A percentile compares a stretch with the other conserved stretches of the same genome.
These are phyloP conservation scores for Gossypium schwendimanii DNA, from an alignment of 441 rosid species.

Conservation along the genomic window DNA sequence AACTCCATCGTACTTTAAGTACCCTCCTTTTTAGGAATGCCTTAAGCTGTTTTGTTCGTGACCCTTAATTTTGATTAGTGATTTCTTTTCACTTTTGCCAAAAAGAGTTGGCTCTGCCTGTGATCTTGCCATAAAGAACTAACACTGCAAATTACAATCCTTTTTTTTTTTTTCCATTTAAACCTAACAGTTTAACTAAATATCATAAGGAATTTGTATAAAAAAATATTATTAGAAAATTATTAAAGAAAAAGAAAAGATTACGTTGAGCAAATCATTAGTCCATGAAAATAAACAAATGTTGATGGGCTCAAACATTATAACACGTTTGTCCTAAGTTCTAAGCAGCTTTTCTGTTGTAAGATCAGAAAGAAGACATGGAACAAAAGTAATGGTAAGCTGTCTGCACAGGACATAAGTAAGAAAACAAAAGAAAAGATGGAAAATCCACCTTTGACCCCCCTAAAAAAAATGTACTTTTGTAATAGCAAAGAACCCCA, in stretches of 20 bases:
- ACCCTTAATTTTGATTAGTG: too few species aligned
- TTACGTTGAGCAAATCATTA: background rate
- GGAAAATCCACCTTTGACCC: background rate
- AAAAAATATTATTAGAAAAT: background rate
- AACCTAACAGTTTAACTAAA: background rate
- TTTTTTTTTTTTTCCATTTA: background rate
- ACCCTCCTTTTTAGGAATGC: too few species aligned
- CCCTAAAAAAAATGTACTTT: background rate
- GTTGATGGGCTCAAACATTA: background rate
- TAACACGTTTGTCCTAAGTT: background rate
- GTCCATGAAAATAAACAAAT: background rate
- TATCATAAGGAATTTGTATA: background rate
- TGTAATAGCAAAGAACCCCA: conserved; percentile 17
- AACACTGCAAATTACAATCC: background rate
- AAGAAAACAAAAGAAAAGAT: background rate
- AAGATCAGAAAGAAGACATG: background rate
- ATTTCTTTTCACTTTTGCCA: too few species aligned
- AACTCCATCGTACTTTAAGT: too few species aligned
- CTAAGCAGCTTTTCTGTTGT: background rate
- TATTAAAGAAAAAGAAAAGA: background rate
- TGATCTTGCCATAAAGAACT: background rate
- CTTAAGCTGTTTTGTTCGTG: too few species aligned
- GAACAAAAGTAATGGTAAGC: background rate
- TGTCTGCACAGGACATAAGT: background rate
- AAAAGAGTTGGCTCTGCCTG: too few species aligned